A percentile compares a stretch with the other conserved stretches of the same genome.
Conservation (phyloP, 1,284 basidiomycete genomes). For the Vanrija humicola region DNA sequence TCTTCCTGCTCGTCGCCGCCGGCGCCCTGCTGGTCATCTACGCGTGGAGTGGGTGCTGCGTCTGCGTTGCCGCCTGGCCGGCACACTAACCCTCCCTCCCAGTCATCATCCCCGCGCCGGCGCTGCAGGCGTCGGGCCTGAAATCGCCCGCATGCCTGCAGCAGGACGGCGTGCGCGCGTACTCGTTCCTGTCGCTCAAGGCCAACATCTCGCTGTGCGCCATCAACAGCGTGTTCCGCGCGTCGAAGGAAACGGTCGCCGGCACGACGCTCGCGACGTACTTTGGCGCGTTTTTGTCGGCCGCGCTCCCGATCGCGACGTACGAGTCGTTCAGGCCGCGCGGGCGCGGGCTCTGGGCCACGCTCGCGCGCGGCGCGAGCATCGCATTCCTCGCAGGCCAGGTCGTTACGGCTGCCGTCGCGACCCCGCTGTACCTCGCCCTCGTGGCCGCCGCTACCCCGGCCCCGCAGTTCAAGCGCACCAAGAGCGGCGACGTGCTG, state of each 20-base stretch:
- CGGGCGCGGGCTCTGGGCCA: conserved; percentile 9
- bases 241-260: not conserved
- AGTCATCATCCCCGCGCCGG: no score
- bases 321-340: conserved; percentile 16
- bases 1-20: no score
- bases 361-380: conserved; percentile 10
- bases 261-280: not conserved
- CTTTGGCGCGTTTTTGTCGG: conserved; percentile 4
- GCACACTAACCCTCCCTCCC: no score
- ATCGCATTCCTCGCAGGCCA: conserved; percentile 2
- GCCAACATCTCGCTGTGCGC: conserved; percentile 9
- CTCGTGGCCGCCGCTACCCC: conserved; percentile 8
- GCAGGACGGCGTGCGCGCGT: no score
- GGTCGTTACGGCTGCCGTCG: conserved; percentile 10
- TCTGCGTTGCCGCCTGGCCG: no score
- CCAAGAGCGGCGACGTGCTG: conserved; percentile 8
- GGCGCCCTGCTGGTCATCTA: no score
- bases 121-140: no score
- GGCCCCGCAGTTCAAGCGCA: not conserved
- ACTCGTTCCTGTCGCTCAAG: no score
- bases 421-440: conserved; percentile 10
- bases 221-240: conserved; percentile 8
- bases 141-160: no score
- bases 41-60: no score
- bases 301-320: conserved; percentile 6